A percentile compares a stretch with the other conserved stretches of the same genome.
Conservation (phyloP, 768 basidiomycete genomes). For the Nidularia sp. region DNA sequence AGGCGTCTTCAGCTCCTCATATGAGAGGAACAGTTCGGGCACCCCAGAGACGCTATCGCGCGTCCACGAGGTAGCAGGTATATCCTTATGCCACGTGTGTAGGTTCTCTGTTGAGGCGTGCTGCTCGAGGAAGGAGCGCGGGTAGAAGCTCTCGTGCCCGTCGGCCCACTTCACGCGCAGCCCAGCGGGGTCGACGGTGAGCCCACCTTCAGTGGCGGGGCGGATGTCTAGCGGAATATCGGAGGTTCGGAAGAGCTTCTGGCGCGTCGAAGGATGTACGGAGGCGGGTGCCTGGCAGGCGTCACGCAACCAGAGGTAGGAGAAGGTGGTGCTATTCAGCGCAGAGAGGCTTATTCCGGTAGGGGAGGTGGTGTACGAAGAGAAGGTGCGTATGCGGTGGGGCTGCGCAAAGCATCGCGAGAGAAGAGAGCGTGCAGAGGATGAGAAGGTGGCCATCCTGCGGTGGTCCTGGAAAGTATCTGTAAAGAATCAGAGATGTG, state of each 20-base stretch:
- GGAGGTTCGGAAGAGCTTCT: constrained; percentile 71
- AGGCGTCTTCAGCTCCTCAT: constrained; percentile 41
- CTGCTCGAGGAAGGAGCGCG: constrained; percentile 40
- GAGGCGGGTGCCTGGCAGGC: constrained; percentile 72
- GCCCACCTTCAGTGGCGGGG: constrained; percentile 36
- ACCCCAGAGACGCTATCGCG: constrained; percentile 26
- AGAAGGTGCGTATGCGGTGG: not conserved
- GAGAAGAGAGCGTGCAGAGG: not conserved
- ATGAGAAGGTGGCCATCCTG: not conserved
- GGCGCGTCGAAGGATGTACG: constrained; percentile 72
- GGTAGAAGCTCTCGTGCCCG: constrained; percentile 57
- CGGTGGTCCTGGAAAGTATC: no score
- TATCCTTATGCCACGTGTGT: constrained; percentile 40
- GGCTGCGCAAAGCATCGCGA: not conserved
- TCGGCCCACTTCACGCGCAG: constrained; percentile 46
- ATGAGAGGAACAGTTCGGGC: constrained; percentile 50
- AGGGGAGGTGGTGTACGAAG: constrained; percentile 13
- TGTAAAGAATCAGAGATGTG: no score
- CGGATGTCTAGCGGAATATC: constrained; percentile 52
- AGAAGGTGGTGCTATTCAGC: constrained; percentile 42
- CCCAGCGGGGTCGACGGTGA: constrained; percentile 29
- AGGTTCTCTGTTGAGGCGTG: constrained; percentile 36
- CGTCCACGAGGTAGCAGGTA: constrained; percentile 40
- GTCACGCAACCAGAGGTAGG: constrained; percentile 81
- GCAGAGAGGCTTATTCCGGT: constrained; percentile 28